Base-by-base conservation (phyloP, 2,329 filamentous ascomycete species). In the Triangularia verruculosa region DNA sequence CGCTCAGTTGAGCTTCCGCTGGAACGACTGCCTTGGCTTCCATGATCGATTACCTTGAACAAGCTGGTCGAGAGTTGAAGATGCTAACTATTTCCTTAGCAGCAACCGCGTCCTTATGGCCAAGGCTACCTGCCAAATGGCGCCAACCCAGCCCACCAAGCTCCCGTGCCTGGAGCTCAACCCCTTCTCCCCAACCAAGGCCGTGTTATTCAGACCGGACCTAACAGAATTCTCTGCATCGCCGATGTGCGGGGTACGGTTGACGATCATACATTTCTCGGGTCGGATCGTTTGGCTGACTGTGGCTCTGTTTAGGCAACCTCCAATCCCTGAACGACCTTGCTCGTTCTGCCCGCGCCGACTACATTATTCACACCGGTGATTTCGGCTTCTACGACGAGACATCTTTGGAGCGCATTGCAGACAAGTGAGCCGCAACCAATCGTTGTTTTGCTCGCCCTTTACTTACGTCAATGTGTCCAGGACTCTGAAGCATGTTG, bases 311-410 rank as follows among this genome's bases (percentile, higher is more conserved):
- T 58, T 51, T 71, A 99, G 95, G 95, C 78, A 97, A 98, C 78
- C 83, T 99, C 71, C 88, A 90, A 79, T 97, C 95, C 70, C 83
- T 99, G 73, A 99, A 99, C 80, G 93, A 98, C 66, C 89, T 99
- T 66, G 95, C 95, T 69, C 96, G 92, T 78, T 91, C 95, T 75
- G 94, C 95, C 67, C 91, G 91, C 75, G 95, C 95, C 72, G 93
- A 97, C 79, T 93, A 97, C 80, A 97, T 99, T 78, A 93, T 99
- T 74, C 95, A 99, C 79, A 99, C 95, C 20, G 95, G 95, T 77
- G 95, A 99, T 78, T 99, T 99, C 76, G 95, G 95, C 67, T 99
- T 99, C 81, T 99, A 99, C 81, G 95, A 99, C 78, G 91, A 96
- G 72, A 92, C 89, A 61, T 99, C 95, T 34, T 82, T 99, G 70